Evolutionary conservation across 2,329 filamentous ascomycete species (phyloP).

Genomic region (Diaporthe humulicola): DNA sequence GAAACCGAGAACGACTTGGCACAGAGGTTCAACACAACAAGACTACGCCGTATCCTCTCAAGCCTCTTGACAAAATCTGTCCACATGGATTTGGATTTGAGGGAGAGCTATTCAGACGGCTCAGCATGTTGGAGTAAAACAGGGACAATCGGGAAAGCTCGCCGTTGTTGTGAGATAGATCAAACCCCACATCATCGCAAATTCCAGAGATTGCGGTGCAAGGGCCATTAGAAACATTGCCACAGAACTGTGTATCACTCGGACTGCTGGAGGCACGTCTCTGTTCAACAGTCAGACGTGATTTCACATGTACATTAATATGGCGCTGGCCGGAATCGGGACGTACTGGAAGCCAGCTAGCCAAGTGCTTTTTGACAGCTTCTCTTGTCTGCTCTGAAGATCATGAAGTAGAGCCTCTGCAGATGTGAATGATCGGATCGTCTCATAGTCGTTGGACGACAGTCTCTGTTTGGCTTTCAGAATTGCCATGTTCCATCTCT

Average conservation of each 20-base stretch:
- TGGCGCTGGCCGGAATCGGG: background rate
- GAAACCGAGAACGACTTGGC: background rate
- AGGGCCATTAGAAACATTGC: background rate
- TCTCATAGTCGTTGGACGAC: background rate
- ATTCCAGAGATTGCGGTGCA: background rate
- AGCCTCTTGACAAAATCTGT: background rate
- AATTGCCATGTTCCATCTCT: background rate
- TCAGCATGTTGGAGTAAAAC: background rate
- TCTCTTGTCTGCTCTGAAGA: background rate
- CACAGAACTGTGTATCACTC: background rate
- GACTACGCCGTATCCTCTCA: background rate
- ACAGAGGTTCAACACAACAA: background rate
- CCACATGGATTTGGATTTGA: background rate
- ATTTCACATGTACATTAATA: accelerated
- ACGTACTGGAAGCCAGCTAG: background rate
- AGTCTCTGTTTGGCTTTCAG: background rate
- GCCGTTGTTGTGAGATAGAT: background rate
- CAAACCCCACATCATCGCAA: background rate
- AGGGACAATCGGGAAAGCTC: background rate
- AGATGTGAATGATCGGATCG: background rate
- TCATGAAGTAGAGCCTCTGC: background rate
- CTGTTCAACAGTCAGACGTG: background rate
- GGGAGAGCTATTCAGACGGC: background rate
- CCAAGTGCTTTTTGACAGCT: background rate
- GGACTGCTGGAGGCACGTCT: background rate